phyloP scores from a whole-genome alignment of 148 eudicot genomes.

The Amaranthus cruentus region DNA sequence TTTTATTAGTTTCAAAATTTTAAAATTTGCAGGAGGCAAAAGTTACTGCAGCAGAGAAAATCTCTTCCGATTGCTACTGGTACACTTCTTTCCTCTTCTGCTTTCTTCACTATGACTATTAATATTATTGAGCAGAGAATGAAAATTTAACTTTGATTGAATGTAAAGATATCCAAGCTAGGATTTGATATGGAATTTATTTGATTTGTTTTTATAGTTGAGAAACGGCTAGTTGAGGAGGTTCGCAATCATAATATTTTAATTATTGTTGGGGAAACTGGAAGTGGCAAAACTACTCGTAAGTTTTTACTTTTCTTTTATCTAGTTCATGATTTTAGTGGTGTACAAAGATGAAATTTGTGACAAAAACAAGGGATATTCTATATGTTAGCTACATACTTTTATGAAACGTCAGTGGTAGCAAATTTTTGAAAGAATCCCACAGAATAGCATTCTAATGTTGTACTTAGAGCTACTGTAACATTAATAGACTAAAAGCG shows the following conservation, averaged over 20 bases:
- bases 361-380: background rate
- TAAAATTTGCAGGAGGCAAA: constrained; percentile 36
- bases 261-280: constrained; percentile 98
- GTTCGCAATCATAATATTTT: constrained; percentile 57
- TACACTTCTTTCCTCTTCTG: constrained; percentile 14
- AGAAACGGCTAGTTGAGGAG: constrained; percentile 67
- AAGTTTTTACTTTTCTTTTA: constrained; percentile 23
- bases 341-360: background rate
- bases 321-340: background rate
- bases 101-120: background rate
- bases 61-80: constrained; percentile 82
- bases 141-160: background rate
- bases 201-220: constrained; percentile 40
- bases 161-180: background rate
- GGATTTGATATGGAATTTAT: background rate
- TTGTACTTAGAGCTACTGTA: no score
- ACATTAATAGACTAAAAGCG: no score
- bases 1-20: background rate
- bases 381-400: no score
- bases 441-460: no score
- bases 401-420: no score
- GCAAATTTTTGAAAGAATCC: no score
- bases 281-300: constrained; percentile 99
- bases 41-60: constrained; percentile 52
- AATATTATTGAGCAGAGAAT: background rate